Conservation (phyloP, 2,329 filamentous ascomycete genomes). For the Exophiala xenobiotica region DNA sequence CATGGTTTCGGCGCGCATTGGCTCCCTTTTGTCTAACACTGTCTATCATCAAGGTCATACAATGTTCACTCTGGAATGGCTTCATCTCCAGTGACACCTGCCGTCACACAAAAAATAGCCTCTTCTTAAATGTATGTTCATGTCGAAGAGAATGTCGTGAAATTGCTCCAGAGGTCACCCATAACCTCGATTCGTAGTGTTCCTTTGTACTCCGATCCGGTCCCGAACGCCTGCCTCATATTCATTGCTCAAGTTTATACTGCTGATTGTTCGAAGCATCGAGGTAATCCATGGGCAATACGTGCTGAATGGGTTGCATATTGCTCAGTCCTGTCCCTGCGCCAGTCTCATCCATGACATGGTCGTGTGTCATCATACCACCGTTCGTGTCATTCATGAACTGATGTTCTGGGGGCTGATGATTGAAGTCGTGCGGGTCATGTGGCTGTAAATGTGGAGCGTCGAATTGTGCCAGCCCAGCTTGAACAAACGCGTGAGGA, state of each 20-base stretch:
- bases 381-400: slow-evolving; percentile 23
- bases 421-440: slow-evolving; percentile 25
- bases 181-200: slow-evolving; percentile 15
- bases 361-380: slow-evolving; percentile 26
- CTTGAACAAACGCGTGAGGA: slow-evolving; percentile 22
- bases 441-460: slow-evolving; percentile 23
- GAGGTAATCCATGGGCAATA: slow-evolving; percentile 31
- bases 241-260: slow-evolving; percentile 24
- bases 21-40: background rate
- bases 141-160: slow-evolving; percentile 2
- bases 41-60: background rate
- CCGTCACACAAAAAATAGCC: no score
- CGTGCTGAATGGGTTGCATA: slow-evolving; percentile 32
- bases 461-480: slow-evolving; percentile 25
- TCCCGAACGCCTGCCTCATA: slow-evolving; percentile 30
- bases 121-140: background rate
- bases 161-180: no score
- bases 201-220: slow-evolving; percentile 20
- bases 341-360: slow-evolving; percentile 30
- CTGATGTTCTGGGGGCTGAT: slow-evolving; percentile 21
- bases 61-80: no score
- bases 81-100: no score
- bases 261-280: slow-evolving; percentile 21
- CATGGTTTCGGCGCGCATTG: background rate
- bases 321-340: slow-evolving; percentile 28